Conservation (phyloP, 148 eudicot species). For the Camellia granthamiana region DNA sequence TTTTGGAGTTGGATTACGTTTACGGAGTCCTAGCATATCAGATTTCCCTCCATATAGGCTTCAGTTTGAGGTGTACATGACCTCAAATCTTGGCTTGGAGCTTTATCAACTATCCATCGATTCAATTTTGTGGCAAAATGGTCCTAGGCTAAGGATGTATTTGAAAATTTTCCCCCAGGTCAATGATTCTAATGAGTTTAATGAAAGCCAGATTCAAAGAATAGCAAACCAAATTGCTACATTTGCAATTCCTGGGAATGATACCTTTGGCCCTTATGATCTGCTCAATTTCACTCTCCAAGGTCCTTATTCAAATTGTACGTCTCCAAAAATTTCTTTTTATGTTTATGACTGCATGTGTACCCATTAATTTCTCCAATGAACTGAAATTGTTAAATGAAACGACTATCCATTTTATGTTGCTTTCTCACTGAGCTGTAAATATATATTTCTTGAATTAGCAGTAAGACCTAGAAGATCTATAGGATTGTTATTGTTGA, state of each 20-base stretch:
- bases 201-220: constrained; percentile 5
- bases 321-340: background rate
- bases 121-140: constrained; percentile 9
- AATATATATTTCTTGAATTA: too few relatives aligned
- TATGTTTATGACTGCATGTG: background rate
- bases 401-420: too few relatives aligned
- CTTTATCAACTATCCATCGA: constrained; percentile 12
- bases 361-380: too few relatives aligned
- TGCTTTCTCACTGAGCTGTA: too few relatives aligned
- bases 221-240: constrained; percentile 7
- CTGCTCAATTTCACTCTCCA: constrained; percentile 13
- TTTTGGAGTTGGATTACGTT: constrained; percentile 13
- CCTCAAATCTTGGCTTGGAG: constrained; percentile 12
- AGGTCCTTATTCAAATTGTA: constrained; percentile 17
- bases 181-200: background rate
- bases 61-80: constrained; percentile 1
- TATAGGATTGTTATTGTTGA: too few relatives aligned
- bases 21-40: constrained; percentile 19
- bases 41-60: constrained; percentile 15
- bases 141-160: constrained; percentile 18
- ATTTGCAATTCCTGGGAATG: constrained; percentile 17
- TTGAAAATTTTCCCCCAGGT: constrained; percentile 8
- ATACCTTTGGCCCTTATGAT: constrained; percentile 16
- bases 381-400: too few relatives aligned
- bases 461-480: too few relatives aligned